These are phyloP conservation scores for Clavulina sp. DNA, from an alignment of 768 basidiomycete genomes.

Conservation along the genomic window DNA sequence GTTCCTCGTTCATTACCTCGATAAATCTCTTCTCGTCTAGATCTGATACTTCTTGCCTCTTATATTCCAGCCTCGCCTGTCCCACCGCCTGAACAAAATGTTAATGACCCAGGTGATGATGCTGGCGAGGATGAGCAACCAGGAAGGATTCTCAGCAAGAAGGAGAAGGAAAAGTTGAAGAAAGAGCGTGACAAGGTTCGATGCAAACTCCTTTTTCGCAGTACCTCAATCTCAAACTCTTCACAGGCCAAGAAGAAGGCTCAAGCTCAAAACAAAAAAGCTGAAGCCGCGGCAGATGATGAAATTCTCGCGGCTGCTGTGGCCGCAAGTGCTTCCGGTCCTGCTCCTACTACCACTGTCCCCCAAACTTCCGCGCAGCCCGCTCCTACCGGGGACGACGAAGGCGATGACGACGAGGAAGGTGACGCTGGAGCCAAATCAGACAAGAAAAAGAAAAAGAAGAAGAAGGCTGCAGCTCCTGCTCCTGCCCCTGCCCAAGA, in stretches of 20 bases:
- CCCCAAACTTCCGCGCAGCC: constrained; percentile 13
- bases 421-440: constrained; percentile 29
- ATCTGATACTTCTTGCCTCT: constrained; percentile 2
- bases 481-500: constrained; percentile 33
- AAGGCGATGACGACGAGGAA: constrained; percentile 51
- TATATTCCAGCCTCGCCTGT: constrained; percentile 8
- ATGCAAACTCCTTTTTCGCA: constrained; percentile 8
- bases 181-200: constrained; percentile 89
- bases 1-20: not conserved
- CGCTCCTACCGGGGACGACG: constrained; percentile 29
- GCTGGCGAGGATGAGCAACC: constrained; percentile 38
- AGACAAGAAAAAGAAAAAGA: constrained; percentile 75
- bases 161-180: constrained; percentile 93
- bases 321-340: not conserved
- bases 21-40: not conserved
- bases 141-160: constrained; percentile 66
- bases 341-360: constrained; percentile 20
- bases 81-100: constrained; percentile 11
- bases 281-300: constrained; percentile 14
- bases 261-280: constrained; percentile 18
- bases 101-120: constrained; percentile 25
- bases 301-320: constrained; percentile 14
- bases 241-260: constrained; percentile 39
- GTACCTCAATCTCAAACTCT: not conserved
- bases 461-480: constrained; percentile 28